phyloP scores from a whole-genome alignment of 345 rosid species.

The Linum tenue region DNA sequence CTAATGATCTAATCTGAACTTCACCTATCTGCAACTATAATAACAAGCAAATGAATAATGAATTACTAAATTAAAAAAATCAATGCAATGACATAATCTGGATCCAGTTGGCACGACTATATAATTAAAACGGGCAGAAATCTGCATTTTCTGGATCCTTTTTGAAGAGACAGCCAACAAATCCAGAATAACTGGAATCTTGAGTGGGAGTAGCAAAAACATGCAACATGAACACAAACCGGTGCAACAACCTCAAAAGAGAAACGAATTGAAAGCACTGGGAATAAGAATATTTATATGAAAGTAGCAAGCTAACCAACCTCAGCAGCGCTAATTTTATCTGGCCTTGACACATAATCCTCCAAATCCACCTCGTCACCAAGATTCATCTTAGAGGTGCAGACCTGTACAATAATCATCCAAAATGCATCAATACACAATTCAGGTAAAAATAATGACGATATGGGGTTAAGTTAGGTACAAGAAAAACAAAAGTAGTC shows the following conservation, averaged over 20 bases:
- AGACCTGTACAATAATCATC: conserved; percentile 47
- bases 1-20: too few species aligned
- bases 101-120: too few species aligned
- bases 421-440: background rate
- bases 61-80: too few species aligned
- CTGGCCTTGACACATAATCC: conserved; percentile 97
- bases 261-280: background rate
- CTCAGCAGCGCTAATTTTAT: conserved; percentile 99
- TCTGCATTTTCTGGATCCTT: too few species aligned
- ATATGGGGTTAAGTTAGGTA: background rate
- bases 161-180: too few species aligned
- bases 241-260: background rate
- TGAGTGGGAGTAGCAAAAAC: too few species aligned
- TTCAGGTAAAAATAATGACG: background rate
- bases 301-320: conserved; percentile 31
- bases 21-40: too few species aligned
- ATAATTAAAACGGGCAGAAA: too few species aligned
- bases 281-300: background rate
- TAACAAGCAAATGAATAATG: too few species aligned
- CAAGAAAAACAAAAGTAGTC: background rate
- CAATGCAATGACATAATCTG: too few species aligned
- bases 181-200: too few species aligned
- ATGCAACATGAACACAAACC: background rate
- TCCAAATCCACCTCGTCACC: conserved; percentile 98
- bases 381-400: conserved; percentile 94